A percentile compares a stretch with the other conserved stretches of the same genome.
Evolutionary conservation across 192 early-diverging fungal genomes (phyloP).

Genomic region (Coemansia sp.): DNA sequence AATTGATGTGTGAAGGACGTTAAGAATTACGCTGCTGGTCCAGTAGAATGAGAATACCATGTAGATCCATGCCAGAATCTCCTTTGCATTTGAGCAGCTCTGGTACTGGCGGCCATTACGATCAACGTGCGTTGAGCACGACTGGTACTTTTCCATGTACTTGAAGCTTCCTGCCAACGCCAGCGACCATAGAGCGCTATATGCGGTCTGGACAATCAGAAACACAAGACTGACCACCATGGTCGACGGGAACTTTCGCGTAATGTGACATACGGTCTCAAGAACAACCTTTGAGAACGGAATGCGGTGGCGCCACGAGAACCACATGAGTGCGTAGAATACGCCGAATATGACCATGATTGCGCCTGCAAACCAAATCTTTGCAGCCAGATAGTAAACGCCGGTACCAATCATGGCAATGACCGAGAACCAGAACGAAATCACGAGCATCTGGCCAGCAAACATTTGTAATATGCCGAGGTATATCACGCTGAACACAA

Average conservation of each 20-base stretch:
- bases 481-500: conserved; percentile 59
- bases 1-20: conserved; percentile 74
- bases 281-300: conserved; percentile 63
- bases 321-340: conserved; percentile 60
- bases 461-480: conserved; percentile 57
- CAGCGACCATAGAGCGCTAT: conserved; percentile 68
- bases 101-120: conserved; percentile 44
- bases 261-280: conserved; percentile 75
- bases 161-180: conserved; percentile 67
- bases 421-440: conserved; percentile 57
- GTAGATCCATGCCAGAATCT: conserved; percentile 50
- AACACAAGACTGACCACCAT: conserved; percentile 74
- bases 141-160: conserved; percentile 50
- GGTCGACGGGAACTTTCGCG: conserved; percentile 74
- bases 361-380: conserved; percentile 55
- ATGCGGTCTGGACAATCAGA: conserved; percentile 64
- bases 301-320: conserved; percentile 48
- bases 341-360: conserved; percentile 57
- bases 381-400: conserved; percentile 55
- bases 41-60: conserved; percentile 67
- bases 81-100: conserved; percentile 25
- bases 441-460: conserved; percentile 54
- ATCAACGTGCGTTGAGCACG: conserved; percentile 34
- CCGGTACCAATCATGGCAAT: conserved; percentile 55
- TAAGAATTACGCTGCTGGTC: conserved; percentile 64